Conservation (phyloP, 2,329 filamentous ascomycete species). For the Pyrenophora graminea region DNA sequence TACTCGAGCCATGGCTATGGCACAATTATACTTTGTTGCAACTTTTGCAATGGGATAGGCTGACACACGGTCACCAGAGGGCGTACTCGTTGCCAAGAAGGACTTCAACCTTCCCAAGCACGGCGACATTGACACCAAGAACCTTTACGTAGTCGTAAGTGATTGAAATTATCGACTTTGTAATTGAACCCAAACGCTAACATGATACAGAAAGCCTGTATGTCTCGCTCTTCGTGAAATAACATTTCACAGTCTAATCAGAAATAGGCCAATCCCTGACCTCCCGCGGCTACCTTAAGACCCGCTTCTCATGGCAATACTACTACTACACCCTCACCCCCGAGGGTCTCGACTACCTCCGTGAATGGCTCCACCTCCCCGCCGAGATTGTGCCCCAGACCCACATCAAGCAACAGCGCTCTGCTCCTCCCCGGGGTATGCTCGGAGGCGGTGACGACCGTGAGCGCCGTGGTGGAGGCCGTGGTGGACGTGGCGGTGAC, state of each 20-base stretch:
- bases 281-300: constrained; percentile 99
- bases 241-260: constrained; percentile 16
- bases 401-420: constrained; percentile 99
- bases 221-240: constrained; percentile 18
- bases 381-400: constrained; percentile 99
- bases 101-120: constrained; percentile 99
- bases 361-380: constrained; percentile 99
- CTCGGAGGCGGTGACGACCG: constrained; percentile 75
- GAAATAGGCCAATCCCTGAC: constrained; percentile 80
- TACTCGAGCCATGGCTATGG: constrained; percentile 46
- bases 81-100: constrained; percentile 96
- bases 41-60: constrained; percentile 45
- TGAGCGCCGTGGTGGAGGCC: constrained; percentile 74
- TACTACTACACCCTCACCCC: constrained; percentile 99
- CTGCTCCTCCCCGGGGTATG: constrained; percentile 97
- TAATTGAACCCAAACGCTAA: not conserved
- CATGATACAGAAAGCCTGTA: constrained; percentile 69
- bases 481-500: constrained; percentile 63
- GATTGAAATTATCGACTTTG: not conserved
- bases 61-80: constrained; percentile 60
- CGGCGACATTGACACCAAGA: constrained; percentile 98
- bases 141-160: constrained; percentile 84
- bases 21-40: constrained; percentile 39
- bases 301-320: constrained; percentile 79
- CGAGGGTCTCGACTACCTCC: constrained; percentile 99